These are phyloP conservation scores for Agaricus sinodeliciosus DNA, from an alignment of 768 basidiomycete genomes.

Conservation along the genomic window DNA sequence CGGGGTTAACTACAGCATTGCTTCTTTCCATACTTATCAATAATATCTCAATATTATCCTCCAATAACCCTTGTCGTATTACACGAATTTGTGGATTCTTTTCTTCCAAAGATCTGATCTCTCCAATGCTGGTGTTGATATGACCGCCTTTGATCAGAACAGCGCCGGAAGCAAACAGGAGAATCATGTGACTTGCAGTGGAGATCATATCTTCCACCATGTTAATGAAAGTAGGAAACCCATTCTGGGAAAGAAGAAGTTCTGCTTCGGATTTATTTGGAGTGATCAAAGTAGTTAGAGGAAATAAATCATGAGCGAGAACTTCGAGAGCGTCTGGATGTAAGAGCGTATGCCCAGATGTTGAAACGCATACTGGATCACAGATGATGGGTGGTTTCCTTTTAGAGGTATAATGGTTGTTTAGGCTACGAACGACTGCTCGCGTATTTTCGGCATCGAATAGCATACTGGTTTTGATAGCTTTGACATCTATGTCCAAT, in stretches of 20 bases:
- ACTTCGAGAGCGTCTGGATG: conserved; percentile 55
- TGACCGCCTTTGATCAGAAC: conserved; percentile 89
- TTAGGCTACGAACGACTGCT: conserved; percentile 40
- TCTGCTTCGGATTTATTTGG: conserved; percentile 83
- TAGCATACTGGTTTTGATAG: conserved; percentile 91
- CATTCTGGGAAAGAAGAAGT: conserved; percentile 44
- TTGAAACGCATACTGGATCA: conserved; percentile 90
- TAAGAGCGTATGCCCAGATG: conserved; percentile 78
- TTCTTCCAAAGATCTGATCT: conserved; percentile 30
- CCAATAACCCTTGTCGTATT: conserved; percentile 37
- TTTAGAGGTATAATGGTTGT: conserved; percentile 25
- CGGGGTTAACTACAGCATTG: conserved; percentile 11
- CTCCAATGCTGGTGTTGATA: conserved; percentile 35
- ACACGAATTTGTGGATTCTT: conserved; percentile 28
- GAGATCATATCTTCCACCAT: conserved; percentile 54
- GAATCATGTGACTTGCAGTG: conserved; percentile 43
- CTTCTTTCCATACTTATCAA: conserved; percentile 18
- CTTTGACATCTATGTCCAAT: conserved; percentile 61
- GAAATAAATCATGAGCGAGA: conserved; percentile 60
- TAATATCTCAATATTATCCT: conserved; percentile 62
- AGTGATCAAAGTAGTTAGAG: conserved; percentile 66
- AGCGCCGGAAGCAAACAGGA: conserved; percentile 37
- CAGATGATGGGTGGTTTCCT: conserved; percentile 54
- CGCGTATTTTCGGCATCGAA: conserved; percentile 47
- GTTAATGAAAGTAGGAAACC: conserved; percentile 25